Conservation (phyloP, 108 stramenopile genomes). For the Conticribra weissflogii region DNA sequence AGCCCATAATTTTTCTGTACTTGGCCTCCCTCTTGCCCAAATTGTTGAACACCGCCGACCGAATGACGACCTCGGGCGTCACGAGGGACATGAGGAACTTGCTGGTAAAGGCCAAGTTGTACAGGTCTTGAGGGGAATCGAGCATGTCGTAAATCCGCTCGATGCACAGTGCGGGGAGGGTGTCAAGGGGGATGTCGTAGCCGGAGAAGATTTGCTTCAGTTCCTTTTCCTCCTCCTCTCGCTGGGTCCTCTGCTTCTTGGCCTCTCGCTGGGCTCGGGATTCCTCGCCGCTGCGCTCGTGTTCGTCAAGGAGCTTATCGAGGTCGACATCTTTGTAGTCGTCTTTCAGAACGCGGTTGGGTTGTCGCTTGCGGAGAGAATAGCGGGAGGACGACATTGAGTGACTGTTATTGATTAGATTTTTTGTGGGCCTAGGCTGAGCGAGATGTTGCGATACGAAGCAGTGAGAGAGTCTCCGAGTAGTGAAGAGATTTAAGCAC, state of each 20-base stretch:
- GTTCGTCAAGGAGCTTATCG: constrained; percentile 42
- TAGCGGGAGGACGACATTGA: background rate
- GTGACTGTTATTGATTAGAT: too few species aligned
- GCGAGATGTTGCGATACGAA: too few species aligned
- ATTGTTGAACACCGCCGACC: constrained; percentile 40
- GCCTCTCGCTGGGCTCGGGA: constrained; percentile 43
- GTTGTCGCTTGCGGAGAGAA: constrained; percentile 28
- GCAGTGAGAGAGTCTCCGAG: too few species aligned
- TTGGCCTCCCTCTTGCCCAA: constrained; percentile 29
- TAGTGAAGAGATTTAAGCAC: too few species aligned
- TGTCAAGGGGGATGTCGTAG: constrained; percentile 35
- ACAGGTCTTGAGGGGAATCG: constrained; percentile 33
- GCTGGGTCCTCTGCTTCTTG: constrained; percentile 16
- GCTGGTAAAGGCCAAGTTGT: constrained; percentile 22
- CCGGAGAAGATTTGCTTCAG: constrained; percentile 19
- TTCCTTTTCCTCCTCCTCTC: constrained; percentile 21
- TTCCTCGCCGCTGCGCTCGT: constrained; percentile 31
- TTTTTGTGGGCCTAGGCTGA: too few species aligned
- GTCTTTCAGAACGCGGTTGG: constrained; percentile 1
- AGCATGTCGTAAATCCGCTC: constrained; percentile 31
- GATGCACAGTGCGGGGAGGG: constrained; percentile 42
- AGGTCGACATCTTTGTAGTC: constrained; percentile 34
- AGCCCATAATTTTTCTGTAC: constrained; percentile 25
- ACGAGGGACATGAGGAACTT: constrained; percentile 26
- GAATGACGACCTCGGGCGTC: constrained; percentile 42